Evolutionary conservation across 139 green algal genomes (phyloP), one percentile per base, ranked within the genome.

Genomic region (Pseudopediastrum boryanum): DNA sequence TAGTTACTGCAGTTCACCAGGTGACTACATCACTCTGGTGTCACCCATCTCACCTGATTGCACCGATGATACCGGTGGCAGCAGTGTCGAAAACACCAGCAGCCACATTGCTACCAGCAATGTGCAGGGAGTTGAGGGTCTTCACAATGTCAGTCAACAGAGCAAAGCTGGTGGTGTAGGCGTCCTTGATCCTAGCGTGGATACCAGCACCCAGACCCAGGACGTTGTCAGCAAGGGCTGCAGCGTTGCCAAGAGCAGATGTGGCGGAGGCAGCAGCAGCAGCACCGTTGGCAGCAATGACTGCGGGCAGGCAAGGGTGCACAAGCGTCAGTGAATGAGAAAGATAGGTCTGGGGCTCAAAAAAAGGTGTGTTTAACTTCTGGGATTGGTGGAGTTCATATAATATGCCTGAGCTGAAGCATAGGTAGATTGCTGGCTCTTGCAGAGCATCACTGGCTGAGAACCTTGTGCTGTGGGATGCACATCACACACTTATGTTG

Each of bases 121-220:
- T 70, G 31, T 78, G 23, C n/a, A 78, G 71, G 38, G 52, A 70
- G 39, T 66, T 78, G 35, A 78, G 43, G 2, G 71, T 56, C 10
- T 41, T 27, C 3, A 78, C 38, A 31, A 78, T 33, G 10, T 78
- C 71, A 21, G 69, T 56, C 51, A 78, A 27, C n/a, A n/a, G n/a
- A n/a, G n/a, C n/a, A n/a, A n/a, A n/a, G n/a, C n/a, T n/a, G n/a
- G n/a, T n/a, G n/a, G n/a, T n/a, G n/a, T n/a, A n/a, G 25, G 56
- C 29, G 16, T 70, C 16, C 31, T 42, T 56, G 42, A 38, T 52
- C 31, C 16, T 13, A 3, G 69, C 23, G 31, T 50, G 33, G 23
- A 50, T 50, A 50, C 29, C 10, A 13, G 69, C 44, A 50, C 39
- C 64, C 39, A 67, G 51, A 27, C 19, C 62, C 19, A 39, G 25